Base-by-base conservation (phyloP, 139 green algal species). In the Eudorina sp. region DNA sequence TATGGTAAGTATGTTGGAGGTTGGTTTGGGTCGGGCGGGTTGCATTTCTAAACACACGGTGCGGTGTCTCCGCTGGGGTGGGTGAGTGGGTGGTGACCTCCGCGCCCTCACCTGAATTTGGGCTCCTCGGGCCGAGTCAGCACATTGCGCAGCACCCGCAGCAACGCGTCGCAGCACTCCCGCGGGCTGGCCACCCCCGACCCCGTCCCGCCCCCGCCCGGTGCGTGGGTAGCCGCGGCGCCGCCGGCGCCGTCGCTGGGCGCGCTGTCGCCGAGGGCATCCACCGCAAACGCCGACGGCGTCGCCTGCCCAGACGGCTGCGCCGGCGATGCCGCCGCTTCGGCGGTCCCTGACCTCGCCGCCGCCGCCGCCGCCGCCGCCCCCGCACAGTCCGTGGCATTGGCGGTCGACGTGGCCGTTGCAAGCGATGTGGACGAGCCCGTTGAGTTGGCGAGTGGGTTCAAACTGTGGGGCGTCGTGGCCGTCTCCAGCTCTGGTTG, bases 61-160 rank as follows among this genome's bases (percentile, higher is more conserved):
- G n/a, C n/a, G n/a, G n/a, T n/a, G n/a, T n/a, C n/a, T n/a, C n/a
- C n/a, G n/a, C n/a, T n/a, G n/a, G n/a, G n/a, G n/a, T n/a, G n/a
- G n/a, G n/a, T n/a, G n/a, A n/a, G n/a, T n/a, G n/a, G 6, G 23
- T 51, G 41, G 18, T 51, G 45, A 69, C n/a, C 55, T 29, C 34
- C 1, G 13, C 4, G 11, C 3, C 29, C 79, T 11, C 79, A 87
- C 81, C 78, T 77, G 75, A 75, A 92, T 83, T 92, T 92, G 62
- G 36, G 31, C 68, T 92, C 83, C 19, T 18, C 45, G 38, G 83
- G 89, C 68, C 66, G 34, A 0, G 53, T 68, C 60, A 90, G 31
- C 40, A 92, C 81, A 53, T 92, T 92, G 18, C 73, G 34, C 79
- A 92, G 64, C 53, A 92, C 38, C 46, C 75, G 62, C 34, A 31